Evolutionary conservation across 768 basidiomycete species (phyloP).

Genomic region (Suillus hirtellus): DNA sequence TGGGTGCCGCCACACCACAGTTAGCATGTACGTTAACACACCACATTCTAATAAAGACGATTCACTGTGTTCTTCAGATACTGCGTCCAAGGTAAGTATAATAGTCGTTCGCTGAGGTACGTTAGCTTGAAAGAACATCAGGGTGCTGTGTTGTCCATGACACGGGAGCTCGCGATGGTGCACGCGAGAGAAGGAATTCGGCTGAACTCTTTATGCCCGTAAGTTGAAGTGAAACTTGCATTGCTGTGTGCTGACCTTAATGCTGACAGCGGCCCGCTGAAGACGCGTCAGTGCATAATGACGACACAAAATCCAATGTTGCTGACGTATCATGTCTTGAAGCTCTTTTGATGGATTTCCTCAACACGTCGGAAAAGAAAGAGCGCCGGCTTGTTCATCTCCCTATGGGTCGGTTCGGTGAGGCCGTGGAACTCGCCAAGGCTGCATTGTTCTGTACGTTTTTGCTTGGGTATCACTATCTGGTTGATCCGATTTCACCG

Average conservation of each 20-base stretch:
- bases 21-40: conserved; percentile 77
- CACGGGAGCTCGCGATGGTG: conserved; percentile 95
- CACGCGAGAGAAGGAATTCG: conserved; percentile 98
- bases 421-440: conserved; percentile 93
- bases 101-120: not conserved
- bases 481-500: conserved; percentile 10
- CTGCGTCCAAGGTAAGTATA: conserved; percentile 78
- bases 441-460: conserved; percentile 89
- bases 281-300: conserved; percentile 71
- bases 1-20: conserved; percentile 98
- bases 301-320: not conserved
- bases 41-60: conserved; percentile 9
- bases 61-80: conserved; percentile 53
- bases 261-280: conserved; percentile 77
- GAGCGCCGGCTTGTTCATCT: conserved; percentile 88
- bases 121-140: conserved; percentile 31
- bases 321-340: conserved; percentile 6
- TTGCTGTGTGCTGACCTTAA: conserved; percentile 6
- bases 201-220: conserved; percentile 96
- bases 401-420: conserved; percentile 97
- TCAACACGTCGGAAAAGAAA: conserved; percentile 94
- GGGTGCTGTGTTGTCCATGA: conserved; percentile 99
- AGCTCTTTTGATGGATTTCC: conserved; percentile 98
- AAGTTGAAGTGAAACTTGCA: conserved; percentile 33
- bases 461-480: conserved; percentile 9